phyloP scores from a whole-genome alignment of 2,329 filamentous ascomycete genomes.

The Emmonsiellopsis sp. region DNA sequence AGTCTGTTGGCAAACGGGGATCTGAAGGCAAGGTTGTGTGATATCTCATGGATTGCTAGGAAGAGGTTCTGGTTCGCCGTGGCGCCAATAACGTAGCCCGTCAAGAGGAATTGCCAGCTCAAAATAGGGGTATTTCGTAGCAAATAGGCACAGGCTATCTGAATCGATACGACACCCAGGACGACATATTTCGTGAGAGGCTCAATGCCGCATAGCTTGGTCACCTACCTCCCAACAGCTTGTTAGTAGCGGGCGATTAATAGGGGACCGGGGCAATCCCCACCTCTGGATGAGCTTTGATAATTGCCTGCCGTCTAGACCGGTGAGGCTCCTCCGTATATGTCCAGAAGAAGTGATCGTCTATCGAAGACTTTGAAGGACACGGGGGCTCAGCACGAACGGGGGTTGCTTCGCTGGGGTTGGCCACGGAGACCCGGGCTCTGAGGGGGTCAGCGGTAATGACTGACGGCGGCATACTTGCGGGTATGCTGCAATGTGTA shows the following conservation, averaged over 20 bases:
- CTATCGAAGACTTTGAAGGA: constrained; percentile 24
- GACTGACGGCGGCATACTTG: constrained; percentile 15
- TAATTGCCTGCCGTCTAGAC: constrained; percentile 82
- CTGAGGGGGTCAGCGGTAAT: constrained; percentile 22
- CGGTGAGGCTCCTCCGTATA: constrained; percentile 97
- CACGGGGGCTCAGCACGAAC: constrained; percentile 17
- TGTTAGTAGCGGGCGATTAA: background rate
- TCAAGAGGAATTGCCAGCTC: constrained; percentile 74
- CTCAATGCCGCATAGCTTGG: constrained; percentile 93
- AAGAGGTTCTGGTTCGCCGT: constrained; percentile 98
- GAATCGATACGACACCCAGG: constrained; percentile 68
- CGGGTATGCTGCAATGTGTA: too few relatives aligned
- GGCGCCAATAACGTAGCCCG: constrained; percentile 84
- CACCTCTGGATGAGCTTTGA: constrained; percentile 96
- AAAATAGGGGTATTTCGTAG: constrained; percentile 70
- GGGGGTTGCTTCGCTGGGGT: constrained; percentile 12
- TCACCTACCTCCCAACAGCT: constrained; percentile 51
- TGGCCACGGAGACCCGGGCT: constrained; percentile 15
- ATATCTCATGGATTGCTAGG: constrained; percentile 97
- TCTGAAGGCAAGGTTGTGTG: constrained; percentile 90
- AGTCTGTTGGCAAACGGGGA: constrained; percentile 70
- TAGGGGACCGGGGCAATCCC: constrained; percentile 4
- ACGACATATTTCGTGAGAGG: constrained; percentile 94
- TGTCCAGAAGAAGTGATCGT: constrained; percentile 86
- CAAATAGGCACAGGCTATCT: constrained; percentile 66